A percentile compares a stretch with the other conserved stretches of the same genome.
These are phyloP conservation scores for Venturia effusa DNA, from an alignment of 2,329 filamentous ascomycete genomes.

Conservation along the genomic window DNA sequence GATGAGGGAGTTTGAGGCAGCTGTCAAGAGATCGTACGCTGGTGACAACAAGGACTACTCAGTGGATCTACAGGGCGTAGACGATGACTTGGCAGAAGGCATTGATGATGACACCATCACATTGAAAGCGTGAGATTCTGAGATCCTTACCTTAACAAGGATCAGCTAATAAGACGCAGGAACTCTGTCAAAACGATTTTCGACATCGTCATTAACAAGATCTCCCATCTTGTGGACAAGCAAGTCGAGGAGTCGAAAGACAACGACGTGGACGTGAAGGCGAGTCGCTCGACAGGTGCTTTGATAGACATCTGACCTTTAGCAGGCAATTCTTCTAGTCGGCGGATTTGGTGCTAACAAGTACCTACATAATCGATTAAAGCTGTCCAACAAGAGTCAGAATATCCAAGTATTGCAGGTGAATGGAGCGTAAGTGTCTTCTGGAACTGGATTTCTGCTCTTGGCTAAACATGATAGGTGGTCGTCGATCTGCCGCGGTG, in stretches of 20 bases:
- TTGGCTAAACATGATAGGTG: too few species aligned
- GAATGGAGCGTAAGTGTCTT: conserved; percentile 9
- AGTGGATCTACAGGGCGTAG: background rate
- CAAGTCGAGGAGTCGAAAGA: conserved; percentile 15
- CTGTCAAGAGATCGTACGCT: background rate
- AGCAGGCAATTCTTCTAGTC: conserved; percentile 18
- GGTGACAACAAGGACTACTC: background rate
- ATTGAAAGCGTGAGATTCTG: background rate
- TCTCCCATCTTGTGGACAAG: conserved; percentile 14
- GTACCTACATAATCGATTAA: conserved; percentile 17
- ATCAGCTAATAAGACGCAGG: conserved; percentile 1
- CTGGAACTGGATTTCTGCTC: too few species aligned
- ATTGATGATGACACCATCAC: background rate
- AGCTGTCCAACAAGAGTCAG: conserved; percentile 7
- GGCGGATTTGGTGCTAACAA: conserved; percentile 21
- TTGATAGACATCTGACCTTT: background rate
- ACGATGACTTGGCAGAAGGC: background rate
- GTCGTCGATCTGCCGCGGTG: conserved; percentile 14
- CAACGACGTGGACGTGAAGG: background rate
- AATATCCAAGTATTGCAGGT: conserved; percentile 10
- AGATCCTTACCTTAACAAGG: conserved; percentile 13
- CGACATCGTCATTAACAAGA: conserved; percentile 13
- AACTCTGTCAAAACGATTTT: conserved; percentile 13
- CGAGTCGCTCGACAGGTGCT: background rate
- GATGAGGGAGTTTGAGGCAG: background rate